Percentiles rank a stretch among this genome's conserved stretches.
Evolutionary conservation across 179 eudicot genomes (phyloP).

Genomic region (Sideroxylon spinosum): DNA sequence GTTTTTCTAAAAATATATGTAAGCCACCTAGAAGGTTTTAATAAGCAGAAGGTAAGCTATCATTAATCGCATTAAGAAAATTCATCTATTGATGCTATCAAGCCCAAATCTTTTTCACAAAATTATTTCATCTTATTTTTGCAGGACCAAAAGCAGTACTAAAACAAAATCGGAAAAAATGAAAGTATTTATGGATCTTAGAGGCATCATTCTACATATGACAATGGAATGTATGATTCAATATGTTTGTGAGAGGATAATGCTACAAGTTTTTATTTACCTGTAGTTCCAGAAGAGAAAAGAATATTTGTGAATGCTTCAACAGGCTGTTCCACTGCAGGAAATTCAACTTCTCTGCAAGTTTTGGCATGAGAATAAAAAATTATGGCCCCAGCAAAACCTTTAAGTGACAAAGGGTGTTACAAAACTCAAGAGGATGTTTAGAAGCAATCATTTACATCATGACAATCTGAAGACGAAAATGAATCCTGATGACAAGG

Average conservation of each 20-base stretch:
- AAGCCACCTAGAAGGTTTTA: neutral
- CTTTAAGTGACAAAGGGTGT: neutral
- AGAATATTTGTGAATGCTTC: constrained; percentile 85
- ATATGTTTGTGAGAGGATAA: neutral
- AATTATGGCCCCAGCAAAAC: neutral
- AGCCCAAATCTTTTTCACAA: neutral
- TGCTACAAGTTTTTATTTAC: constrained; percentile 26
- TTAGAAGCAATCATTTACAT: neutral
- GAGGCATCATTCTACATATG: neutral
- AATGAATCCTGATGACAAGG: neutral
- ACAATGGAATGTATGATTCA: neutral
- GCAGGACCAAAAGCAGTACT: neutral
- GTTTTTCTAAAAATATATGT: neutral
- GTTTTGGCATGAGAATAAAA: constrained; percentile 11
- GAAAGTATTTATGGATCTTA: neutral
- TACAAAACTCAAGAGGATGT: neutral
- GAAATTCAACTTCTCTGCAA: constrained; percentile 63
- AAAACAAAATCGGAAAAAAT: neutral
- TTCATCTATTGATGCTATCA: neutral
- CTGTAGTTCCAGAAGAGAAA: constrained; percentile 98
- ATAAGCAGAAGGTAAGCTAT: neutral
- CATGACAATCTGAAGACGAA: constrained; percentile 1
- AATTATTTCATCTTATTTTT: neutral
- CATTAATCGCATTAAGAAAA: neutral
- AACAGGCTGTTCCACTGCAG: constrained; percentile 58